Conservation (phyloP, 305 asterid genomes). For the Rubia peregrina region DNA sequence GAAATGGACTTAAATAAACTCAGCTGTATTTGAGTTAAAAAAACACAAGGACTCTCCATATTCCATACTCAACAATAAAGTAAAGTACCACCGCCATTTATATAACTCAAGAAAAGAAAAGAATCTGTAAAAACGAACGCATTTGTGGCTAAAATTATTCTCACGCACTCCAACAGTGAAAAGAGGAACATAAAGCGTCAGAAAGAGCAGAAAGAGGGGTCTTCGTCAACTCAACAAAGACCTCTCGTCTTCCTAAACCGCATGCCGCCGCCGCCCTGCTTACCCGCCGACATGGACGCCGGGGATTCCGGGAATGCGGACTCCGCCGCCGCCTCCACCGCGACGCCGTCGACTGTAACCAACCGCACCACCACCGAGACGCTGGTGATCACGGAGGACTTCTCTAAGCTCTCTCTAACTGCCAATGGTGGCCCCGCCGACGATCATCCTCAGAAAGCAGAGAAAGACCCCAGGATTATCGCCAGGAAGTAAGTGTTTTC, state of each 20-base stretch:
- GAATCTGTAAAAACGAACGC: background rate
- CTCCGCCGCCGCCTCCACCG: constrained; percentile 12
- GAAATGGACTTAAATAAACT: too few species aligned
- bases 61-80: too few species aligned
- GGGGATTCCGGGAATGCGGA: constrained; percentile 19
- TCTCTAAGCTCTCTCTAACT: constrained; percentile 27
- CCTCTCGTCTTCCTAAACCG: background rate
- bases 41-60: too few species aligned
- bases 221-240: constrained; percentile 5
- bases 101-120: background rate
- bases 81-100: background rate
- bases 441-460: constrained; percentile 24
- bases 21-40: too few species aligned
- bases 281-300: constrained; percentile 37
- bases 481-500: constrained; percentile 53
- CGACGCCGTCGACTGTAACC: background rate
- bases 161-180: background rate
- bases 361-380: background rate
- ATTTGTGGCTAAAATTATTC: background rate
- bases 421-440: constrained; percentile 25
- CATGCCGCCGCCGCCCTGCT: background rate
- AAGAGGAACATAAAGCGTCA: background rate
- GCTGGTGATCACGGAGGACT: constrained; percentile 17
- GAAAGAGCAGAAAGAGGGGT: background rate
- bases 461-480: constrained; percentile 66